Conservation (phyloP, 2,329 filamentous ascomycete genomes). For the Mollisiaceae sp. region DNA sequence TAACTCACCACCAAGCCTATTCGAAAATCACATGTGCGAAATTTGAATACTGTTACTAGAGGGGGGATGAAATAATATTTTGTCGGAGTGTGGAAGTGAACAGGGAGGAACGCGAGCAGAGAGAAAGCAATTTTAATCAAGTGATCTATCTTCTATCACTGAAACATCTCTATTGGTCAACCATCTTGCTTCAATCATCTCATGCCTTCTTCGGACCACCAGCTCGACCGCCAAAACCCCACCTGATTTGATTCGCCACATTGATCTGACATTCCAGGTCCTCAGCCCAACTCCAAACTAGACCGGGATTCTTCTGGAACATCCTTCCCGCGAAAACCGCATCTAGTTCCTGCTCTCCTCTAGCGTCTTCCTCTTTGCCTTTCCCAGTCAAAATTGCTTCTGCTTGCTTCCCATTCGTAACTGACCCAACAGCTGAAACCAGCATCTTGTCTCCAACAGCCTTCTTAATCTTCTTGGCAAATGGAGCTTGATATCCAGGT, state of each 20-base stretch:
- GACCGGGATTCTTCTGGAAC: conserved; percentile 64
- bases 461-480: conserved; percentile 73
- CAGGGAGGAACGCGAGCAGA: too few species aligned
- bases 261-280: conserved; percentile 54
- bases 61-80: too few species aligned
- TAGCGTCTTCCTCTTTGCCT: conserved; percentile 51
- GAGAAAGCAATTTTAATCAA: too few species aligned
- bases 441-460: conserved; percentile 66
- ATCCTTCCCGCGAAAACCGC: conserved; percentile 54
- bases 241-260: conserved; percentile 59
- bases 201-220: conserved; percentile 10
- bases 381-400: conserved; percentile 54
- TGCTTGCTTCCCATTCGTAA: conserved; percentile 51
- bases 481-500: conserved; percentile 72
- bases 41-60: too few species aligned
- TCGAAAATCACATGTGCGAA: too few species aligned
- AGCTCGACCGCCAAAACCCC: conserved; percentile 56
- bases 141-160: too few species aligned
- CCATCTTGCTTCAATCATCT: too few species aligned
- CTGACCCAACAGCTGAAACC: conserved; percentile 55
- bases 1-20: too few species aligned
- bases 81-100: too few species aligned
- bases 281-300: conserved; percentile 61
- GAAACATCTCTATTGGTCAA: too few species aligned
- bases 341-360: conserved; percentile 52